Percentiles rank a stretch among this genome's conserved stretches.
Evolutionary conservation across 2,329 filamentous ascomycete genomes (phyloP).

Genomic region (Escovopsis sp.): DNA sequence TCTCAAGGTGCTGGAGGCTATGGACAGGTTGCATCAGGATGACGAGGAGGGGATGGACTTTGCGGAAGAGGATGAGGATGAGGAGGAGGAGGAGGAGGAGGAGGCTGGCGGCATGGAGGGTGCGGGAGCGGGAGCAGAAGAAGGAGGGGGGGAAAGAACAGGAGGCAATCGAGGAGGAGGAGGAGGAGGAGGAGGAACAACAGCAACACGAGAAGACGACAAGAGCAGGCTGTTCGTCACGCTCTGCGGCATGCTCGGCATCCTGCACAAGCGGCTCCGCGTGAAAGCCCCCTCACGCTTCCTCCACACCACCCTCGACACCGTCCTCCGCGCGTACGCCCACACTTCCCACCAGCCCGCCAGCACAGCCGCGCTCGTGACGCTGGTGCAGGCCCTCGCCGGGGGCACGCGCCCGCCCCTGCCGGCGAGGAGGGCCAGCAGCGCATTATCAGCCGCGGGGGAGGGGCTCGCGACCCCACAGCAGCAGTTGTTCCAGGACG

Average conservation of each 20-base stretch:
- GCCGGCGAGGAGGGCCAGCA: slow-evolving; percentile 42
- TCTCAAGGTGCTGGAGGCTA: slow-evolving; percentile 60
- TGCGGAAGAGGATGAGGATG: slow-evolving; percentile 12
- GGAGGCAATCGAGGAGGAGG: slow-evolving; percentile 25
- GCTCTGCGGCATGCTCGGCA: slow-evolving; percentile 55
- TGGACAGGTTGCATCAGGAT: slow-evolving; percentile 35
- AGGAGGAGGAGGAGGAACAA: slow-evolving; percentile 4
- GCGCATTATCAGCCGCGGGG: no score
- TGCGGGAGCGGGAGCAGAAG: slow-evolving; percentile 24
- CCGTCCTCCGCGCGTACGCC: slow-evolving; percentile 51
- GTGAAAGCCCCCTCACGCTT: slow-evolving; percentile 68
- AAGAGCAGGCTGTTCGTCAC: slow-evolving; percentile 43
- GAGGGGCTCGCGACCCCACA: no score
- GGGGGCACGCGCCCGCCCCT: slow-evolving; percentile 49
- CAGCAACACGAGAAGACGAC: slow-evolving; percentile 5
- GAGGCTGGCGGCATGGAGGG: slow-evolving; percentile 4
- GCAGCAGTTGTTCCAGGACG: slow-evolving; percentile 36
- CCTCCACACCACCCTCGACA: slow-evolving; percentile 59
- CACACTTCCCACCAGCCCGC: slow-evolving; percentile 50
- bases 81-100: background rate
- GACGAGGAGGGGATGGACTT: slow-evolving; percentile 1
- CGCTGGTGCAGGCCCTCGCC: slow-evolving; percentile 54
- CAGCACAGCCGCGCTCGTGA: slow-evolving; percentile 54
- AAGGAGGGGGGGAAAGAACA: slow-evolving; percentile 7
- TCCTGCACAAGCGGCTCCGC: slow-evolving; percentile 58